These are phyloP conservation scores for Solanum pinnatisectum DNA, from an alignment of 257 asterid genomes.

Conservation along the genomic window DNA sequence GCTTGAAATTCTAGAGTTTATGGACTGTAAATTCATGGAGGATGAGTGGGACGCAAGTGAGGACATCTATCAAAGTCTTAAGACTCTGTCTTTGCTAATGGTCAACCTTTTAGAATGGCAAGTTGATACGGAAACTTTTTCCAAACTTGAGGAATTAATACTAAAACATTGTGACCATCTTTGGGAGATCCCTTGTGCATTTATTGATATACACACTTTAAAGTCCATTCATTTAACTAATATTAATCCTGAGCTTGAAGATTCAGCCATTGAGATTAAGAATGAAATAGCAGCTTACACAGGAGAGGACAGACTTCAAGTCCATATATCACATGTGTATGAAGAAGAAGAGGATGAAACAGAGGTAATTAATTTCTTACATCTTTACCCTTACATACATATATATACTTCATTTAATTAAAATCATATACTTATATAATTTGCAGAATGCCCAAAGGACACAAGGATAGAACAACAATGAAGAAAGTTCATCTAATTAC, in stretches of 20 bases:
- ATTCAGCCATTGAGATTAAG: background rate
- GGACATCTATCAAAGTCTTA: background rate
- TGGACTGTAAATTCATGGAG: background rate
- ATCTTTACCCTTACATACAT: too few relatives aligned
- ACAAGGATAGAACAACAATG: too few relatives aligned
- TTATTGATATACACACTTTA: background rate
- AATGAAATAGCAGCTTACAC: too few relatives aligned
- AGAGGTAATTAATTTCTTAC: too few relatives aligned
- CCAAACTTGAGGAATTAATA: background rate
- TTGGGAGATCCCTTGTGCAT: background rate
- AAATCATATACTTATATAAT: too few relatives aligned
- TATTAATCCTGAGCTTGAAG: too few relatives aligned
- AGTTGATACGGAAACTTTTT: background rate
- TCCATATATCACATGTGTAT: too few relatives aligned
- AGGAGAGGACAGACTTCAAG: background rate
- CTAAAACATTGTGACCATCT: background rate
- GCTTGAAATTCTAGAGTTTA: background rate
- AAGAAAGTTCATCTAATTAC: too few relatives aligned
- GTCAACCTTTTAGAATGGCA: background rate
- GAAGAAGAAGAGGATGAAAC: too few relatives aligned
- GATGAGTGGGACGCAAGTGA: background rate
- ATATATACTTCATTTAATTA: too few relatives aligned
- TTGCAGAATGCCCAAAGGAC: too few relatives aligned
- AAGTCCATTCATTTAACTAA: background rate
- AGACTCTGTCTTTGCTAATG: background rate